Base-by-base conservation (phyloP, 352 stramenopile genomes). In the Globisporangium paddicum region DNA sequence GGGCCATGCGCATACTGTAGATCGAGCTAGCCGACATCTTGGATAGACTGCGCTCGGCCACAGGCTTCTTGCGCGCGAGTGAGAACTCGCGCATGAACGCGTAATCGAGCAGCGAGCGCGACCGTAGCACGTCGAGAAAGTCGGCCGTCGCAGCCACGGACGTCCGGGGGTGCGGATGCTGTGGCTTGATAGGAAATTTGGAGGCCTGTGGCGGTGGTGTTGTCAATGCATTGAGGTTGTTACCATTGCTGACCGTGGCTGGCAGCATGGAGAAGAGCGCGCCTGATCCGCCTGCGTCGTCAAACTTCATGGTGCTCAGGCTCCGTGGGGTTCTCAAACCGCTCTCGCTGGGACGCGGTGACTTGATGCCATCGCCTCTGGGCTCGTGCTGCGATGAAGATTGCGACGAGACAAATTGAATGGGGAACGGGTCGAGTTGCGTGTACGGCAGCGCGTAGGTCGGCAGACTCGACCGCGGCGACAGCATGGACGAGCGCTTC, bases 21-120 rank as follows among this genome's bases (percentile, higher is more conserved):
- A 76, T 42, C 1, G 72, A 82, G 18, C 47, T 62, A 19, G 71
- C 53, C 23, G 70, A 82, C 40, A 85, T 55, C 8, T 59, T 64
- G 11, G 71, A 71, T 8, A 82, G 58, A 23, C 77, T 80, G 30
- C 75, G 64, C n/a, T 84, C 69, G 0, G 51, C 11, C 37, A 71
- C 47, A 0, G 72, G 75, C 30, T 73, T 80, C 35, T 53, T 49
- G 19, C 68, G 72, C 1, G 72, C 57, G 21, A 80, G 57, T 10
- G 72, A 78, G 45, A 85, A 82, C 51, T 82, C 73, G 37, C 75
- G 58, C 75, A 85, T 85, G 55, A 75, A 85, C 5, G 47, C 60
- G 47, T 81, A 79, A 42, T 85, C 75, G 7, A 85, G 56, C 38
- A 85, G 60, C 16, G 75, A 79, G 34, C 60, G 71, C 18, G 60